phyloP scores from a whole-genome alignment of 495 filamentous ascomycete species.

The Penicillium paradoxum region DNA sequence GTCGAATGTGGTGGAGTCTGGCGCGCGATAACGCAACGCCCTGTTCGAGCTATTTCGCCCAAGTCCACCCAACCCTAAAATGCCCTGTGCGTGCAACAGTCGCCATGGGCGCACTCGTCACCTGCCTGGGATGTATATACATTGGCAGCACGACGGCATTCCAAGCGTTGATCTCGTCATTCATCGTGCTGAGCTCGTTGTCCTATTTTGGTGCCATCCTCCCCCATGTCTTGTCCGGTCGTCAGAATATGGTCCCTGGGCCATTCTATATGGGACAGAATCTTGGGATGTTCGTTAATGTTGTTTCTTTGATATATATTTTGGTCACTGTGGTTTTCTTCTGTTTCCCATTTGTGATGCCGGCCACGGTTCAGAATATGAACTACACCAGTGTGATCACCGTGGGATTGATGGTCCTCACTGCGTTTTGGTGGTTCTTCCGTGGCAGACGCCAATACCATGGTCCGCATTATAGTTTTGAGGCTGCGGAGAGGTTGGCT shows the following conservation, averaged over 20 bases:
- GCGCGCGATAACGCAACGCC: conserved; percentile 60
- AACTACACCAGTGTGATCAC: conserved; percentile 64
- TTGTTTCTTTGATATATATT: conserved; percentile 56
- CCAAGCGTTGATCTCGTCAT: conserved; percentile 64
- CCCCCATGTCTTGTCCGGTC: conserved; percentile 58
- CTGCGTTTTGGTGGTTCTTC: conserved; percentile 31
- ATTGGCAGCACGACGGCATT: conserved; percentile 67
- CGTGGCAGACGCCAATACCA: conserved; percentile 25
- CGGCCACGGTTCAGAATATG: conserved; percentile 54
- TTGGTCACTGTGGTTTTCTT: conserved; percentile 63
- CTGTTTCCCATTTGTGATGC: conserved; percentile 60
- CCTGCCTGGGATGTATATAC: conserved; percentile 64
- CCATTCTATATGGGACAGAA: conserved; percentile 62
- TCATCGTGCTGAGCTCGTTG: conserved; percentile 66
- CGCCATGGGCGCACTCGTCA: conserved; percentile 54
- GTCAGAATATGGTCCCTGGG: conserved; percentile 58
- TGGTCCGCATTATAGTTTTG: conserved; percentile 31
- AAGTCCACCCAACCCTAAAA: conserved; percentile 38
- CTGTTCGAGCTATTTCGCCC: conserved; percentile 30
- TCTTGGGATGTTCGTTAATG: conserved; percentile 53
- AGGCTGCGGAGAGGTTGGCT: conserved; percentile 26
- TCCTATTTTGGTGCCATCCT: conserved; percentile 70
- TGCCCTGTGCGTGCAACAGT: conserved; percentile 58
- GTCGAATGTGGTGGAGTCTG: conserved; percentile 72
- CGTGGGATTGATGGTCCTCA: conserved; percentile 46